A percentile compares a stretch with the other conserved stretches of the same genome.
Evolutionary conservation across 768 basidiomycete genomes (phyloP).

Genomic region (Trametopsis cervina): DNA sequence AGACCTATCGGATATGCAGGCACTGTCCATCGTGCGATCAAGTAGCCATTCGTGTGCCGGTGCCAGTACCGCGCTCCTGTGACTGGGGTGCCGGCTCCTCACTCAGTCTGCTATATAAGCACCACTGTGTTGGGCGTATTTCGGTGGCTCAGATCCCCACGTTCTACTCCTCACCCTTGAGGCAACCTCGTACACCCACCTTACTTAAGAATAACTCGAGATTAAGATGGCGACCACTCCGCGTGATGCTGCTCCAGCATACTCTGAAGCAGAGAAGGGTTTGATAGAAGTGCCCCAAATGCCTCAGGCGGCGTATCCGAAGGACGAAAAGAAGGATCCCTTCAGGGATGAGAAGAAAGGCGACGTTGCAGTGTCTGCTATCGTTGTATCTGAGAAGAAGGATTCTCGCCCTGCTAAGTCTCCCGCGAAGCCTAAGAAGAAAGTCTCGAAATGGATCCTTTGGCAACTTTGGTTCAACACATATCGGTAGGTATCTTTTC

Average conservation of each 20-base stretch:
- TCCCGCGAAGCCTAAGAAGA: constrained; percentile 43
- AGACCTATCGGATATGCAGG: neutral
- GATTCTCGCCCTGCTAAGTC: constrained; percentile 30
- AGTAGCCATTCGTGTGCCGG: neutral
- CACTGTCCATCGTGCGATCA: constrained; percentile 10
- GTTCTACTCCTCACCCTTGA: neutral
- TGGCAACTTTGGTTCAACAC: constrained; percentile 75
- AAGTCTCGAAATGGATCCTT: constrained; percentile 51
- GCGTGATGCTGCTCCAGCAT: constrained; percentile 30
- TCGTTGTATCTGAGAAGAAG: constrained; percentile 32
- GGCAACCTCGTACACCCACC: constrained; percentile 1
- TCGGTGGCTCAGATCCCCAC: constrained; percentile 9
- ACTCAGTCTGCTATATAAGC: neutral
- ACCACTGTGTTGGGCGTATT: neutral
- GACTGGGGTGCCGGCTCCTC: neutral
- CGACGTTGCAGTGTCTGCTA: constrained; percentile 21
- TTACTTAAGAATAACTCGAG: neutral
- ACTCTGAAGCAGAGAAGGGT: constrained; percentile 55
- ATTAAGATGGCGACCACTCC: constrained; percentile 9
- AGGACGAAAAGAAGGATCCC: constrained; percentile 33
- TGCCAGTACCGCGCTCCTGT: neutral
- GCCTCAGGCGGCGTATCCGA: constrained; percentile 15
- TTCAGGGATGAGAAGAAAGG: constrained; percentile 35
- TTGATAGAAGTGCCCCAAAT: constrained; percentile 38
- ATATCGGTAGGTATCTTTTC: constrained; percentile 44